Evolutionary conservation across 495 filamentous ascomycete genomes (phyloP).

Genomic region (Chaetomidium leptoderma): DNA sequence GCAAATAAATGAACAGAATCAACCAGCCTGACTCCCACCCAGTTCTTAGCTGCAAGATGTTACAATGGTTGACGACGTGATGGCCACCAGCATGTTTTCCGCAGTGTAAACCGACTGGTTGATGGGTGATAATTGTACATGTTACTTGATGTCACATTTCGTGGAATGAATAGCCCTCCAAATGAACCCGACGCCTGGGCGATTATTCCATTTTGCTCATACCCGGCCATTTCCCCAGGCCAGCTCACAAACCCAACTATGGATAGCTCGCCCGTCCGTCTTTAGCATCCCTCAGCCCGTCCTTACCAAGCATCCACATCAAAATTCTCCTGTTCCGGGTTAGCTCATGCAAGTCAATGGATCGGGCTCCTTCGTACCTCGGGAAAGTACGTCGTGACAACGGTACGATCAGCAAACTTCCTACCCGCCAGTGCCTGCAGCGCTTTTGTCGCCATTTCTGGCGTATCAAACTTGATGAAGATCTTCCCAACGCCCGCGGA

Average conservation of each 20-base stretch:
- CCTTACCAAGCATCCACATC: conserved; percentile 71
- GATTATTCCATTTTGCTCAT: neutral
- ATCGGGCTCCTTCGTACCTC: conserved; percentile 55
- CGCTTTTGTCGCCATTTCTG: conserved; percentile 76
- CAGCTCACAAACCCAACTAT: neutral
- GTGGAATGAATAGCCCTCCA: neutral
- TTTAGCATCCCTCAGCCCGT: neutral
- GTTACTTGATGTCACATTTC: neutral
- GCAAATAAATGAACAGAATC: neutral
- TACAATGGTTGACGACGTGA: neutral
- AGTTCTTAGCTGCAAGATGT: neutral
- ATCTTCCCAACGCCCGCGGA: conserved; percentile 95
- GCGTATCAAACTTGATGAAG: conserved; percentile 82
- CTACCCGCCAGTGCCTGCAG: conserved; percentile 82
- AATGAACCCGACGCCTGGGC: neutral
- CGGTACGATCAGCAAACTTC: conserved; percentile 92
- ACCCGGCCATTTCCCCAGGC: neutral
- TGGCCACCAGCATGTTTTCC: neutral
- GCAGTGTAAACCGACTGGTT: neutral
- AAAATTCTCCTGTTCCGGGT: conserved; percentile 62
- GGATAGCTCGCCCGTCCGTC: neutral
- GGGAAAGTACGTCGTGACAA: conserved; percentile 92
- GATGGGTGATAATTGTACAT: conserved; percentile 4
- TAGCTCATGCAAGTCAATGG: conserved; percentile 14
- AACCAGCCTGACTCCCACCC: neutral